These are phyloP conservation scores for Fusarium floridanum DNA, from an alignment of 2,329 filamentous ascomycete species.

Conservation along the genomic window DNA sequence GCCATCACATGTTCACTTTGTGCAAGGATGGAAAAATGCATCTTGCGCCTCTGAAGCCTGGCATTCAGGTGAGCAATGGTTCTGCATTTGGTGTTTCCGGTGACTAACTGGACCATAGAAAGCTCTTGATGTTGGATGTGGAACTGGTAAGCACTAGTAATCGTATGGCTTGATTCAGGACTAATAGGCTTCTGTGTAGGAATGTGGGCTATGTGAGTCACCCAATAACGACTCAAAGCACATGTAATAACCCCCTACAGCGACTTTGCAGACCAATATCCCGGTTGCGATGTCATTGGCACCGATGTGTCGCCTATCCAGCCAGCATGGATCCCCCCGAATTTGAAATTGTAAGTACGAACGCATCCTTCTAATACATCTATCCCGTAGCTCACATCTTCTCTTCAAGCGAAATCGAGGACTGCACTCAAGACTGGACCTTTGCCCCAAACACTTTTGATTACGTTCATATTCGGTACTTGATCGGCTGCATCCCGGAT, in stretches of 20 bases:
- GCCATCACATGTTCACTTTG: constrained; percentile 31
- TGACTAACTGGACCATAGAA: constrained; percentile 24
- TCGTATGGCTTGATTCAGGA: rapidly evolving
- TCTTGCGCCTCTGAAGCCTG: constrained; percentile 38
- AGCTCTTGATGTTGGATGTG: constrained; percentile 65
- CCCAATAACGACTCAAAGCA: rapidly evolving
- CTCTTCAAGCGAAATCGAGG: constrained; percentile 41
- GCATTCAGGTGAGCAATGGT: constrained; percentile 32
- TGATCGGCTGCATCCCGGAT: constrained; percentile 68
- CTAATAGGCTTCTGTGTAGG: neutral
- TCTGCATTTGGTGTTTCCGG: rapidly evolving
- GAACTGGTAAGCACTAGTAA: constrained; percentile 57
- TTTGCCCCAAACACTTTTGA: constrained; percentile 60
- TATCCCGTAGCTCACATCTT: rapidly evolving
- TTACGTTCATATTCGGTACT: constrained; percentile 70
- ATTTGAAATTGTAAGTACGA: constrained; percentile 56
- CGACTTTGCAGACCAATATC: constrained; percentile 60
- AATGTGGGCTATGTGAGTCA: constrained; percentile 60
- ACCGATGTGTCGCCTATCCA: constrained; percentile 71
- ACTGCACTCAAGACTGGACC: constrained; percentile 50
- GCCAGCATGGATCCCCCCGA: constrained; percentile 61
- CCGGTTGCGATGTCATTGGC: constrained; percentile 60
- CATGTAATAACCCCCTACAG: constrained; percentile 49
- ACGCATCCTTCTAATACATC: no score
- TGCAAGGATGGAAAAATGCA: constrained; percentile 23